Conservation (phyloP, 2,329 filamentous ascomycete species). For the Ophiostoma ips region DNA sequence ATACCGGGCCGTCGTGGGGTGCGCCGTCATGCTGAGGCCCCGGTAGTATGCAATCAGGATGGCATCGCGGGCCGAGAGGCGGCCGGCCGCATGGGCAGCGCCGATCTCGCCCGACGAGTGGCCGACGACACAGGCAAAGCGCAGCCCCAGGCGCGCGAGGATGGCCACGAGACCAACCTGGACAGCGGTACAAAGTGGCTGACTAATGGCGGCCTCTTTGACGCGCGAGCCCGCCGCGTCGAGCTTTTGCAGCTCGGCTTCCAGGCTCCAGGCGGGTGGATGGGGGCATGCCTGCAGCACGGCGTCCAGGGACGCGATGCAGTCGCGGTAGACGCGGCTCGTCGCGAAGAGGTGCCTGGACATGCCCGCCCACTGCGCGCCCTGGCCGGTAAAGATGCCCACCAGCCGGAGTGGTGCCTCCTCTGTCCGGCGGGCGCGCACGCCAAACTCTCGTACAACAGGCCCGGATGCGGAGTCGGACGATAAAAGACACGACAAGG, state of each 20-base stretch:
- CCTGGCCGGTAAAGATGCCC: constrained; percentile 11
- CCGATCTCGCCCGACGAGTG: constrained; percentile 25
- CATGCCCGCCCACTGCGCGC: constrained; percentile 17
- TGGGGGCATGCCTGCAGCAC: constrained; percentile 16
- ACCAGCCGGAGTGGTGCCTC: neutral
- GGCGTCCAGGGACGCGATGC: constrained; percentile 22
- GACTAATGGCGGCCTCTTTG: constrained; percentile 11
- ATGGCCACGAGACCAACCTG: constrained; percentile 21
- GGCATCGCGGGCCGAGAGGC: constrained; percentile 13
- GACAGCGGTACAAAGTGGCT: constrained; percentile 20
- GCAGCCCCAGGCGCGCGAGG: constrained; percentile 16
- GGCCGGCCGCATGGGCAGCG: constrained; percentile 18
- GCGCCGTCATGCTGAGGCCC: constrained; percentile 5
- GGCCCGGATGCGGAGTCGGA: neutral
- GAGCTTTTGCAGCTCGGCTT: constrained; percentile 4
- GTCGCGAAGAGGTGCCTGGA: constrained; percentile 7
- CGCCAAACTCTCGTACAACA: neutral
- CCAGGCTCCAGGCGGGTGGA: constrained; percentile 4
- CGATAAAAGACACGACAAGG: neutral
- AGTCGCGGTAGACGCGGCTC: constrained; percentile 15
- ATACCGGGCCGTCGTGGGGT: constrained; percentile 4
- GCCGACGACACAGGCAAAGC: constrained; percentile 17
- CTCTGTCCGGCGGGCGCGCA: neutral
- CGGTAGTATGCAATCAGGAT: constrained; percentile 15
- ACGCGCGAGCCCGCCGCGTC: constrained; percentile 5